A percentile compares a stretch with the other conserved stretches of the same genome.
Conservation (phyloP, 768 basidiomycete genomes). For the Trametes meyenii region DNA sequence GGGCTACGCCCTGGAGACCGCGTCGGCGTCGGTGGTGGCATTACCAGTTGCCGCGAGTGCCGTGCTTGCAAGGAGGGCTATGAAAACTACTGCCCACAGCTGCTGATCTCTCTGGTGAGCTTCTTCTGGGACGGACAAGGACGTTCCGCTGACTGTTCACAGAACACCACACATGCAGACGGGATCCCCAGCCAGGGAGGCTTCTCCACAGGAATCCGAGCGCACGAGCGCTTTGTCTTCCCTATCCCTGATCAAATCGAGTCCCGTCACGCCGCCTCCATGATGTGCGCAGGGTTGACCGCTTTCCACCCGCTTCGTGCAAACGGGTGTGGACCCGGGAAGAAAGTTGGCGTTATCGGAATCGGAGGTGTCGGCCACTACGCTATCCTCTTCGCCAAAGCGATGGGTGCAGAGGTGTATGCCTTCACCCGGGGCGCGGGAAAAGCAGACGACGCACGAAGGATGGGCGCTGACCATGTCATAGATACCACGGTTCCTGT, state of each 20-base stretch:
- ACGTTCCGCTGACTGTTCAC: background rate
- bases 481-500: conserved; percentile 44
- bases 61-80: conserved; percentile 50
- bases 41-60: conserved; percentile 54
- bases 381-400: conserved; percentile 50
- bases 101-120: conserved; percentile 40
- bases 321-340: conserved; percentile 59
- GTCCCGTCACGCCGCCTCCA: conserved; percentile 57
- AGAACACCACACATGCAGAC: conserved; percentile 43
- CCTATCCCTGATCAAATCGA: conserved; percentile 57
- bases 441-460: conserved; percentile 57
- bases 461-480: conserved; percentile 59
- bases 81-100: conserved; percentile 60
- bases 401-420: conserved; percentile 58
- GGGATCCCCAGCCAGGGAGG: conserved; percentile 46
- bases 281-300: conserved; percentile 67
- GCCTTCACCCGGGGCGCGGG: conserved; percentile 57
- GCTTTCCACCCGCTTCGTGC: conserved; percentile 62
- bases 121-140: too few relatives aligned
- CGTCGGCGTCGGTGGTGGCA: conserved; percentile 55
- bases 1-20: conserved; percentile 56
- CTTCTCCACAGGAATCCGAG: conserved; percentile 52
- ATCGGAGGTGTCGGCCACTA: conserved; percentile 59
- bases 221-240: conserved; percentile 58
- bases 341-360: conserved; percentile 66